Conservation (phyloP, 139 green algal species). For the Chlamydomonas eustigma region DNA sequence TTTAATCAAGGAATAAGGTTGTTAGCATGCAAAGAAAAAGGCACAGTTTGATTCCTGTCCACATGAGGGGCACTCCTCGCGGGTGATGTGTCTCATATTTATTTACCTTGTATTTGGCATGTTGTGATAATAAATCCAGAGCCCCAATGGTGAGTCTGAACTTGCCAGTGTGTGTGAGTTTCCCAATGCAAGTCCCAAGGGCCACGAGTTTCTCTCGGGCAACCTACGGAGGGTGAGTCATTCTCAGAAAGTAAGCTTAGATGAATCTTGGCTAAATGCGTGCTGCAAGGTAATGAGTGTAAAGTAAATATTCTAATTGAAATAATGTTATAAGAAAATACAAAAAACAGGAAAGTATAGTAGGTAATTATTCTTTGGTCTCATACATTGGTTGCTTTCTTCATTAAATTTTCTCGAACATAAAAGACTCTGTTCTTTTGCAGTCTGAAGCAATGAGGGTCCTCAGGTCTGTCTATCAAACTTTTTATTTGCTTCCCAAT, state of each 20-base stretch:
- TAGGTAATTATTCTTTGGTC: too few species aligned
- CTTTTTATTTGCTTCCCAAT: conserved; percentile 95
- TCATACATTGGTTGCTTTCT: conserved; percentile 82
- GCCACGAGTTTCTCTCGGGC: conserved; percentile 84
- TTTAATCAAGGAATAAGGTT: too few species aligned
- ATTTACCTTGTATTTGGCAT: conserved; percentile 96
- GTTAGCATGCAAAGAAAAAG: too few species aligned
- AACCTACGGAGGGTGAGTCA: conserved; percentile 54
- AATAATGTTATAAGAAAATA: too few species aligned
- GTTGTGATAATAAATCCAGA: conserved; percentile 83
- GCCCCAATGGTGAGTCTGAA: conserved; percentile 89
- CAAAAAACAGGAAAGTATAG: too few species aligned
- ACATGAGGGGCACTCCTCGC: too few species aligned
- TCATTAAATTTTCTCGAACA: conserved; percentile 88
- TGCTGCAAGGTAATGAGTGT: too few species aligned
- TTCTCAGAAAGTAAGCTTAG: neutral
- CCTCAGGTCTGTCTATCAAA: conserved; percentile 78
- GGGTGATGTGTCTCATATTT: too few species aligned
- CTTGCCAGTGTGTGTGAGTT: conserved; percentile 95
- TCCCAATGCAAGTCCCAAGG: conserved; percentile 90
- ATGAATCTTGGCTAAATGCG: too few species aligned
- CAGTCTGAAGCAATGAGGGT: conserved; percentile 84
- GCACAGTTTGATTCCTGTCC: too few species aligned
- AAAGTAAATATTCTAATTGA: too few species aligned
- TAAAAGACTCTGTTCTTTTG: conserved; percentile 97